Percentiles rank a stretch among this genome's conserved stretches.
Conservation (phyloP, 805 yeast species). For the Starmerella davenportii region DNA sequence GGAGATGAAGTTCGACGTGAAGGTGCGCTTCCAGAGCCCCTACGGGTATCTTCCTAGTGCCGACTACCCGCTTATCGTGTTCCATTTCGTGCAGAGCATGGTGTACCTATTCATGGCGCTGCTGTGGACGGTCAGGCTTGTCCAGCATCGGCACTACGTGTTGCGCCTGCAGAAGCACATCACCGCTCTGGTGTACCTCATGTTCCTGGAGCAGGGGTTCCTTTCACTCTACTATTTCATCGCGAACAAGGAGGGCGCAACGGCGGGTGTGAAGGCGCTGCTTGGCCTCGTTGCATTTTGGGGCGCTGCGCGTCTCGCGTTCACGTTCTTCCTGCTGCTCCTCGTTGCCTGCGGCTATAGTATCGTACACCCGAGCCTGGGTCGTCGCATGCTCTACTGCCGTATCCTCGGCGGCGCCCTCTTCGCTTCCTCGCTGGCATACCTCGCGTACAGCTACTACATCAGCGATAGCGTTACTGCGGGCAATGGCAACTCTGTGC, state of each 20-base stretch:
- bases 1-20: constrained; percentile 35
- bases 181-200: constrained; percentile 64
- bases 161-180: constrained; percentile 81
- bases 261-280: constrained; percentile 47
- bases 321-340: constrained; percentile 70
- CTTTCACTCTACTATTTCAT: constrained; percentile 86
- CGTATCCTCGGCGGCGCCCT: constrained; percentile 40
- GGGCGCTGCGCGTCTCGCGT: constrained; percentile 66
- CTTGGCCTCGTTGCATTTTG: constrained; percentile 60
- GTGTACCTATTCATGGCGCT: constrained; percentile 66
- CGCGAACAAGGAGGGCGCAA: constrained; percentile 41
- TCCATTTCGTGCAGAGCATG: constrained; percentile 71
- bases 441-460: constrained; percentile 36
- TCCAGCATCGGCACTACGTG: constrained; percentile 69
- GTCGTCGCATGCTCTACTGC: constrained; percentile 59
- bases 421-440: constrained; percentile 37
- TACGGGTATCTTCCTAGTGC: constrained; percentile 79
- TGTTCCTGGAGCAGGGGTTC: constrained; percentile 67
- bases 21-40: constrained; percentile 76
- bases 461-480: constrained; percentile 19
- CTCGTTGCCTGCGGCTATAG: constrained; percentile 88
- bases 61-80: constrained; percentile 78
- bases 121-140: constrained; percentile 71
- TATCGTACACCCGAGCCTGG: constrained; percentile 72
- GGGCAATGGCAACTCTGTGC: constrained; percentile 21